These are phyloP conservation scores for Aureobasidium sp. DNA, from an alignment of 2,329 filamentous ascomycete species.

Conservation along the genomic window DNA sequence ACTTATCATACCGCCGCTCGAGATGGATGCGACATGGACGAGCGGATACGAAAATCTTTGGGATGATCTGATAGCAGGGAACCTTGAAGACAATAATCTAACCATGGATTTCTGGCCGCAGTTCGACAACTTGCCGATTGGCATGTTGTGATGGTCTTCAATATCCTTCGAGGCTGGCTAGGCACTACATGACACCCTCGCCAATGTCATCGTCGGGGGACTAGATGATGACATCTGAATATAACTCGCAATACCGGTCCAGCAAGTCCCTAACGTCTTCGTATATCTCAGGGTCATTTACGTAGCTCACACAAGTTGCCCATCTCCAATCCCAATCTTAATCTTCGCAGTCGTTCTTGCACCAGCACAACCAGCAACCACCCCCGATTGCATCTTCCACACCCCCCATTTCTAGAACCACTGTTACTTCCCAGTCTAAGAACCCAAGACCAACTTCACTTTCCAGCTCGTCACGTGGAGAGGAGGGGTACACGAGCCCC, in stretches of 20 bases:
- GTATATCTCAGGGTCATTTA: neutral
- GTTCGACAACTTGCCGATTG: slow-evolving; percentile 6
- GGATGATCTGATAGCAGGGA: neutral
- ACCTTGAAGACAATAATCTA: neutral
- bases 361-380: slow-evolving; percentile 2
- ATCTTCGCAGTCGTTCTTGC: neutral
- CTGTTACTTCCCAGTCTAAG: neutral
- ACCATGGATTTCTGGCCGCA: slow-evolving; percentile 20
- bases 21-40: neutral
- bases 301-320: neutral
- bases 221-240: neutral
- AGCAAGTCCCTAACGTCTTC: neutral
- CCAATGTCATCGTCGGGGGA: neutral
- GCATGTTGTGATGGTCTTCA: neutral
- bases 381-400: neutral
- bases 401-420: neutral
- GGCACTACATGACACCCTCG: neutral
- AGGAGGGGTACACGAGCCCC: neutral
- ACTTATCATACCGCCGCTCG: neutral
- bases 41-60: neutral
- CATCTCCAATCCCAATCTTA: neutral
- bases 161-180: too few species aligned
- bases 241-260: neutral
- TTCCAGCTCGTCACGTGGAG: neutral
- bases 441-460: neutral